Evolutionary conservation across 805 yeast species (phyloP).

Genomic region (Blastobotrys parvus): DNA sequence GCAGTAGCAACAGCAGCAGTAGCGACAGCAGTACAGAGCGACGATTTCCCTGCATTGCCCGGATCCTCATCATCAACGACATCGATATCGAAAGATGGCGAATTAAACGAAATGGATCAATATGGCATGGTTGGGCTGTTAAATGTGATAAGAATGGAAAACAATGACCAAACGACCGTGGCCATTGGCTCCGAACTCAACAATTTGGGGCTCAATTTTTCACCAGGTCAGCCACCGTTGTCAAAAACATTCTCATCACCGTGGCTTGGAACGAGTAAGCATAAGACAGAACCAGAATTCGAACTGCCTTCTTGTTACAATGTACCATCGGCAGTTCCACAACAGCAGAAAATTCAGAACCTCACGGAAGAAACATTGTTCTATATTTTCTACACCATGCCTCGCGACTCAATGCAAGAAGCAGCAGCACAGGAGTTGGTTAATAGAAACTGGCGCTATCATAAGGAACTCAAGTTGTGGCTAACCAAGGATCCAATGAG

Average conservation of each 20-base stretch:
- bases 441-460: constrained; percentile 93
- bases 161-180: constrained; percentile 52
- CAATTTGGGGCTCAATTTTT: constrained; percentile 55
- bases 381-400: constrained; percentile 87
- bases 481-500: constrained; percentile 84
- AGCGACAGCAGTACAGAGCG: constrained; percentile 4
- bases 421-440: constrained; percentile 86
- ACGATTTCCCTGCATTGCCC: constrained; percentile 18
- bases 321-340: constrained; percentile 36
- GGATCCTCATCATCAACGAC: constrained; percentile 7
- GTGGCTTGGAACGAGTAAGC: constrained; percentile 87
- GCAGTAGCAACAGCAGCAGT: not conserved
- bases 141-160: constrained; percentile 53
- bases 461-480: constrained; percentile 94
- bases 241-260: constrained; percentile 76
- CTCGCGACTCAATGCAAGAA: constrained; percentile 88
- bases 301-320: constrained; percentile 50
- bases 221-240: constrained; percentile 35
- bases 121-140: constrained; percentile 63
- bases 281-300: constrained; percentile 83
- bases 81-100: constrained; percentile 1
- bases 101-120: constrained; percentile 40
- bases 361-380: constrained; percentile 89
- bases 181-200: constrained; percentile 71
- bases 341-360: constrained; percentile 35